These are phyloP conservation scores for Colletotrichum lupini DNA, from an alignment of 2,329 filamentous ascomycete species.

Conservation along the genomic window DNA sequence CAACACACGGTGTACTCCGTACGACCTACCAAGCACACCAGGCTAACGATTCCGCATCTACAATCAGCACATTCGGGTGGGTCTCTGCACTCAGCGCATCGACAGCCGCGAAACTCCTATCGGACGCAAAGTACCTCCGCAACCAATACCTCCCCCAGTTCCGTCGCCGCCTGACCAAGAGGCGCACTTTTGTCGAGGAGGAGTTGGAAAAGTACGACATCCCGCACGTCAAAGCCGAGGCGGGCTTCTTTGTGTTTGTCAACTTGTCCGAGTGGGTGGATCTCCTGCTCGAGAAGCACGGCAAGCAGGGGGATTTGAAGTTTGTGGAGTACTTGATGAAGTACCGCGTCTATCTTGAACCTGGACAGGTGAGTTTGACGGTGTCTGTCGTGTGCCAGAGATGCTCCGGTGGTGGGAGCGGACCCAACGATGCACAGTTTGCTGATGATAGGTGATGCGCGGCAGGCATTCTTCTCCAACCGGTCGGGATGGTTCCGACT, in stretches of 20 bases:
- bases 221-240: constrained; percentile 10
- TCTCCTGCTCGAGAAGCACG: not conserved
- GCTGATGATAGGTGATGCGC: not conserved
- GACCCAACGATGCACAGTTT: not conserved
- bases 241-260: constrained; percentile 24
- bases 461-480: constrained; percentile 9
- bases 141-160: not conserved
- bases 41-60: not conserved
- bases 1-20: not conserved
- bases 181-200: not conserved
- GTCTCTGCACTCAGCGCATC: constrained; percentile 4
- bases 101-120: constrained; percentile 1
- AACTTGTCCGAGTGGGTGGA: constrained; percentile 20
- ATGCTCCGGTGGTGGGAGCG: not conserved
- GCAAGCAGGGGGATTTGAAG: not conserved
- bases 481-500: constrained; percentile 20
- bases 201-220: constrained; percentile 1
- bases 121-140: constrained; percentile 20
- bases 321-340: constrained; percentile 17
- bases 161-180: constrained; percentile 13
- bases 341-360: constrained; percentile 15
- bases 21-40: not conserved
- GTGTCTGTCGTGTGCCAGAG: not conserved
- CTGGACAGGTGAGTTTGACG: constrained; percentile 4
- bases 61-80: not conserved